These are phyloP conservation scores for Phytopythium sindhum DNA, from an alignment of 352 stramenopile genomes.

Conservation along the genomic window DNA sequence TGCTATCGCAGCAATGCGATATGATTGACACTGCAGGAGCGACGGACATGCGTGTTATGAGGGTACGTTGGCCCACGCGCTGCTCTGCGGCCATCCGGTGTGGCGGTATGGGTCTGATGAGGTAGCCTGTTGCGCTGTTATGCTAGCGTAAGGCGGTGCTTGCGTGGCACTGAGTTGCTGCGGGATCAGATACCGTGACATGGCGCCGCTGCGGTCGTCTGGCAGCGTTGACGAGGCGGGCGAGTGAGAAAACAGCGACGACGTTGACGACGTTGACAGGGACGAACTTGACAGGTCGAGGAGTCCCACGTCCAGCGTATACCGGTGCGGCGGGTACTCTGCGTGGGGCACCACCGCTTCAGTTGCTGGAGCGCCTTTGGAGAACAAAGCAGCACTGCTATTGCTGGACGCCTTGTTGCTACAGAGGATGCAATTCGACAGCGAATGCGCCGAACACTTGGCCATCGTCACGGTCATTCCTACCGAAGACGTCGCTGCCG, in stretches of 20 bases:
- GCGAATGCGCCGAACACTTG: slow-evolving; percentile 52
- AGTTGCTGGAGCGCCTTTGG: not conserved
- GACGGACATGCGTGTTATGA: not conserved
- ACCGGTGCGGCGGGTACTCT: slow-evolving; percentile 14
- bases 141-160: not conserved
- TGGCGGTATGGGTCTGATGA: no score
- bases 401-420: not conserved
- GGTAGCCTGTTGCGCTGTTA: not conserved
- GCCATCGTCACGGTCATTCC: not conserved
- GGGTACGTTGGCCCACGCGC: not conserved
- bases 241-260: not conserved
- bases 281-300: slow-evolving; percentile 5
- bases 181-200: not conserved
- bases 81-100: not conserved
- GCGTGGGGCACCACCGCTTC: not conserved
- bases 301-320: slow-evolving; percentile 27
- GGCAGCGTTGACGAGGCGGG: not conserved
- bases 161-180: not conserved
- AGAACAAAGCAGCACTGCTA: not conserved
- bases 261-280: not conserved
- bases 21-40: not conserved
- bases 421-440: slow-evolving; percentile 75
- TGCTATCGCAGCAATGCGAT: not conserved
- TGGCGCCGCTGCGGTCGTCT: not conserved
- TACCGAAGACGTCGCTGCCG: not conserved